Base-by-base conservation (phyloP, 768 basidiomycete genomes). In the Mycena filopes region DNA sequence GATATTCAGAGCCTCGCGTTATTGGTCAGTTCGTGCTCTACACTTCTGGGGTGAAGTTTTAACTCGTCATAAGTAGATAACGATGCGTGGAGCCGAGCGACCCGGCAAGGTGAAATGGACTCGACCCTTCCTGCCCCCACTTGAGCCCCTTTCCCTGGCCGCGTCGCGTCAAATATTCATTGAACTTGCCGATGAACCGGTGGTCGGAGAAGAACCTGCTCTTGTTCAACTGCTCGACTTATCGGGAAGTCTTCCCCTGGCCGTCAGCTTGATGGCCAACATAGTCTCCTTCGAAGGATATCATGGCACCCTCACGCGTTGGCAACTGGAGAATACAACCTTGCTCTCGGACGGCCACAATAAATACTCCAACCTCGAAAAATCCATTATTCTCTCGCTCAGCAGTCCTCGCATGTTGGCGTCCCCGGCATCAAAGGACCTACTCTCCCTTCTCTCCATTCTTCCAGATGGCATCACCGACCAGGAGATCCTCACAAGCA, bases 71-170 rank as follows among this genome's bases (percentile, higher is more conserved):
- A 2, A 2, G 8, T 41, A 64, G 63, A 33, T 64, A 16, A 64
- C 63, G 11, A 64, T 64, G 63, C 55, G 63, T 1, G 63, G 62
- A 26, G 62, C 62, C 2, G 47, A 63, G 36, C 3, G 62, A 23
- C 62, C 62, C 0, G 38, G 45, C 7, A 57, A 45, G 25, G 42
- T 63, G 13, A 55, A 57, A 51, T 63, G 62, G 62, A 49, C 21
- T 38, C 55, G 62, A 6, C 62, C 62, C 7, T 63, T 63, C 33
- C 62, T 63, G 18, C 10, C 55, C 26, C 33, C 55, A 8, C 54
- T 63, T 7, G 54, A 48, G 23, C 62, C 62, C 2, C 26, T 63
- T 7, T n/a, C 55, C 2, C 18, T 11, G 2, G 10, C 21, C 2
- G 62, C 62, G 5, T 21, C 62, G 8, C 47, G 62, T 3, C 55